A percentile compares a stretch with the other conserved stretches of the same genome.
These are phyloP conservation scores for Aspergillus haitiensis DNA, from an alignment of 495 filamentous ascomycete genomes.

Conservation along the genomic window DNA sequence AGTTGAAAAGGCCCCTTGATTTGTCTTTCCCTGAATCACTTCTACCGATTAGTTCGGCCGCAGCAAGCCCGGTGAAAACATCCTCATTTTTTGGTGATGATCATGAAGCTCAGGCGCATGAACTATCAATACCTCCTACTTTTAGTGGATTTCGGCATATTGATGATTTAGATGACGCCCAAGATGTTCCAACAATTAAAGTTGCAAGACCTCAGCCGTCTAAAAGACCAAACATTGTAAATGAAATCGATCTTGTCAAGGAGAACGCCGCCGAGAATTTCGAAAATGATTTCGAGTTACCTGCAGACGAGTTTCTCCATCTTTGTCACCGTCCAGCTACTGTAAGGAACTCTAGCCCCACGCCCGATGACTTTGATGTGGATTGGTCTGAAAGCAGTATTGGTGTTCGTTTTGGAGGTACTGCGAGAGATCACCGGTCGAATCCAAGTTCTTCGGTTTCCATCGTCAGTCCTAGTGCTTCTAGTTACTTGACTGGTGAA, in stretches of 20 bases:
- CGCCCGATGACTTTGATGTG: conserved; percentile 72
- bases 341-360: conserved; percentile 55
- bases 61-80: conserved; percentile 42
- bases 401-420: conserved; percentile 84
- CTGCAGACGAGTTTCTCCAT: conserved; percentile 56
- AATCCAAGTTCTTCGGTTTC: conserved; percentile 83
- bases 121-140: conserved; percentile 30
- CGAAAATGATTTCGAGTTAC: conserved; percentile 76
- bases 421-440: conserved; percentile 71
- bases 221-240: conserved; percentile 43
- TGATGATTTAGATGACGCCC: conserved; percentile 60
- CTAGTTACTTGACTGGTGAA: conserved; percentile 86
- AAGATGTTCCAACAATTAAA: conserved; percentile 70
- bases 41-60: conserved; percentile 58
- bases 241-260: conserved; percentile 25
- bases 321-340: conserved; percentile 60
- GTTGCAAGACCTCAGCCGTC: conserved; percentile 57
- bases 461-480: conserved; percentile 84
- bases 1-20: conserved; percentile 61
- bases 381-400: conserved; percentile 93
- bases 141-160: conserved; percentile 64
- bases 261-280: conserved; percentile 62
- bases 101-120: conserved; percentile 26
- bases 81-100: conserved; percentile 35
- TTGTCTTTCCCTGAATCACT: conserved; percentile 67